A percentile compares a stretch with the other conserved stretches of the same genome.
These are phyloP conservation scores for Penicillium salamii DNA, from an alignment of 495 filamentous ascomycete genomes.

Conservation along the genomic window DNA sequence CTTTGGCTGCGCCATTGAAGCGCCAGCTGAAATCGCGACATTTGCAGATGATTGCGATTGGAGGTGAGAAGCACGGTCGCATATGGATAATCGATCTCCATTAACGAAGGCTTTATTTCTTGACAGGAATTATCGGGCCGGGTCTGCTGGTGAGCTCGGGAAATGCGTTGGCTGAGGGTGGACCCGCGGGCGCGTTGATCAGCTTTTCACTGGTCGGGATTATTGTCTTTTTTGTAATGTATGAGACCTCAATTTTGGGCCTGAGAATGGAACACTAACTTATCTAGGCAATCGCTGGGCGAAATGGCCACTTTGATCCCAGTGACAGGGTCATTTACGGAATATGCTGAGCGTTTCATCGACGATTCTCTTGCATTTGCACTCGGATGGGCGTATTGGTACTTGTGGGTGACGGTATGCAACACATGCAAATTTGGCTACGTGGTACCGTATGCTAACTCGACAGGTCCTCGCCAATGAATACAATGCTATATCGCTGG, in stretches of 20 bases:
- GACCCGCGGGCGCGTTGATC: conserved; percentile 61
- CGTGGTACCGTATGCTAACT: neutral
- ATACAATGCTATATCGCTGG: conserved; percentile 49
- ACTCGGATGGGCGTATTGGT: conserved; percentile 59
- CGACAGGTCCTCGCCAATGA: conserved; percentile 46
- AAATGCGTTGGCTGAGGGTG: conserved; percentile 57
- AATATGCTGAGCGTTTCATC: conserved; percentile 55
- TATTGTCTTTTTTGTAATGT: conserved; percentile 64
- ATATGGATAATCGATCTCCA: neutral
- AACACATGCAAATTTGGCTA: neutral
- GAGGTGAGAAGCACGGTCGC: conserved; percentile 22
- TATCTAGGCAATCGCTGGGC: conserved; percentile 48
- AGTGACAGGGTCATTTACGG: conserved; percentile 53
- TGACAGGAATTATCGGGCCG: conserved; percentile 46
- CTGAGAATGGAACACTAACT: neutral
- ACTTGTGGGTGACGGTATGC: conserved; percentile 50
- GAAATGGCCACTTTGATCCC: conserved; percentile 57
- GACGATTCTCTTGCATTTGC: conserved; percentile 52
- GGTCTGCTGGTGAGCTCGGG: conserved; percentile 54
- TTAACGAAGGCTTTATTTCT: neutral
- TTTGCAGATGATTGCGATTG: conserved; percentile 70
- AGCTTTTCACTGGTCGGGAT: conserved; percentile 60
- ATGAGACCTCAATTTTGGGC: neutral
- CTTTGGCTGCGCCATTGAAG: conserved; percentile 30
- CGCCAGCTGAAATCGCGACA: conserved; percentile 64